These are phyloP conservation scores for Boletellus ananas DNA, from an alignment of 768 basidiomycete species.

Conservation along the genomic window DNA sequence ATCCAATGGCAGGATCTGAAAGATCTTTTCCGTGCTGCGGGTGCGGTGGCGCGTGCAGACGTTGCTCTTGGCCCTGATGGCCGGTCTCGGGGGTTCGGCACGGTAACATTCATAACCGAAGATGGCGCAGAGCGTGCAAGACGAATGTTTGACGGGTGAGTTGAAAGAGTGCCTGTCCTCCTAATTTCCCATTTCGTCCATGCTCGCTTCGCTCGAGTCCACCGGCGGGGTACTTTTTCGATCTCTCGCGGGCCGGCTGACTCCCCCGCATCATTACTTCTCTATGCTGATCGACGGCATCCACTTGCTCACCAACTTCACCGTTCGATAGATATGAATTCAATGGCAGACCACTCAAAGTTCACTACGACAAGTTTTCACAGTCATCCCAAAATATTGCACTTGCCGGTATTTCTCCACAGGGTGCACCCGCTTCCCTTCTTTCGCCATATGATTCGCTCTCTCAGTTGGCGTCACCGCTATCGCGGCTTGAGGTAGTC, in stretches of 20 bases:
- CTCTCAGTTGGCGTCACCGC: conserved; percentile 18
- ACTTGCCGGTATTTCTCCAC: conserved; percentile 22
- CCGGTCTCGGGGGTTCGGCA: conserved; percentile 89
- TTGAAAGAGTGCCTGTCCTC: conserved; percentile 3
- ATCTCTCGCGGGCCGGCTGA: background rate
- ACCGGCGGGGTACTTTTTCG: background rate
- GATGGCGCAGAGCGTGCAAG: conserved; percentile 82
- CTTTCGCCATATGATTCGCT: conserved; percentile 21
- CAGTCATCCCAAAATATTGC: conserved; percentile 32
- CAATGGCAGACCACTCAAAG: conserved; percentile 82
- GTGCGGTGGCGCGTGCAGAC: conserved; percentile 86
- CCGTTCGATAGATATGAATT: conserved; percentile 66
- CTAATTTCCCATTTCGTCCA: background rate
- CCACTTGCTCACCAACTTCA: conserved; percentile 5
- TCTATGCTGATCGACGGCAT: background rate
- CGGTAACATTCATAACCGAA: conserved; percentile 81
- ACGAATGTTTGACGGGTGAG: conserved; percentile 87
- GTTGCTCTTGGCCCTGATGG: conserved; percentile 86
- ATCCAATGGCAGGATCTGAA: conserved; percentile 99
- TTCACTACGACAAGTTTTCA: conserved; percentile 85
- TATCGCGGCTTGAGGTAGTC: conserved; percentile 23
- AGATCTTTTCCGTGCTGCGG: conserved; percentile 89
- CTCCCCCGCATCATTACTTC: background rate
- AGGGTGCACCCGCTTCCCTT: conserved; percentile 10
- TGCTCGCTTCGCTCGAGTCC: background rate